phyloP scores from a whole-genome alignment of 208 protist genomes.

The Trypanosoma lewisi region DNA sequence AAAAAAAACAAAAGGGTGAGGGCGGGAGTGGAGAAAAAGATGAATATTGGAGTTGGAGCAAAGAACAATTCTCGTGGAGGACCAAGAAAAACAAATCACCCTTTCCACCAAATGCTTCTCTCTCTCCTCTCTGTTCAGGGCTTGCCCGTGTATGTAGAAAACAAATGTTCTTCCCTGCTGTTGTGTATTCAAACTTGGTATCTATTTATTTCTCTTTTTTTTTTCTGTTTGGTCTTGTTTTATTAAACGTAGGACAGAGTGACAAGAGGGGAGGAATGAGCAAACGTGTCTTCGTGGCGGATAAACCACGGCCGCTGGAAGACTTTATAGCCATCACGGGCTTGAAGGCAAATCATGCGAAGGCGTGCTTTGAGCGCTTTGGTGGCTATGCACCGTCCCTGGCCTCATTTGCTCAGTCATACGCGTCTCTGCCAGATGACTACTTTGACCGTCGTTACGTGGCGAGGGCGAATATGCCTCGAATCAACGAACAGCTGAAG shows the following conservation, averaged over 20 bases:
- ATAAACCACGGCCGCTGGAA: constrained; percentile 27
- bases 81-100: no score
- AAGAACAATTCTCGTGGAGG: no score
- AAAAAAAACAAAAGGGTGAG: background rate
- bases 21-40: background rate
- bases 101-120: no score
- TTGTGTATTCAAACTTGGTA: no score
- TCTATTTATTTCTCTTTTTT: constrained; percentile 19
- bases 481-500: constrained; percentile 68
- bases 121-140: no score
- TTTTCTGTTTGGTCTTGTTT: constrained; percentile 9
- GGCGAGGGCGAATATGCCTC: background rate
- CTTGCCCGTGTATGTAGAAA: no score
- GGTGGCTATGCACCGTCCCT: constrained; percentile 63
- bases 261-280: background rate
- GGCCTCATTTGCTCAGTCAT: constrained; percentile 79
- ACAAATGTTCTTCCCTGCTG: no score
- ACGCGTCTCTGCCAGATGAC: constrained; percentile 37
- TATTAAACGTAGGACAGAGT: background rate
- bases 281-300: constrained; percentile 8
- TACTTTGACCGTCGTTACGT: constrained; percentile 42
- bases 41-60: background rate
- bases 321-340: constrained; percentile 66
- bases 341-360: constrained; percentile 45
- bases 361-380: constrained; percentile 58